These are phyloP conservation scores for Paraglomus brasilianum DNA, from an alignment of 192 early-diverging fungal species.

Conservation along the genomic window DNA sequence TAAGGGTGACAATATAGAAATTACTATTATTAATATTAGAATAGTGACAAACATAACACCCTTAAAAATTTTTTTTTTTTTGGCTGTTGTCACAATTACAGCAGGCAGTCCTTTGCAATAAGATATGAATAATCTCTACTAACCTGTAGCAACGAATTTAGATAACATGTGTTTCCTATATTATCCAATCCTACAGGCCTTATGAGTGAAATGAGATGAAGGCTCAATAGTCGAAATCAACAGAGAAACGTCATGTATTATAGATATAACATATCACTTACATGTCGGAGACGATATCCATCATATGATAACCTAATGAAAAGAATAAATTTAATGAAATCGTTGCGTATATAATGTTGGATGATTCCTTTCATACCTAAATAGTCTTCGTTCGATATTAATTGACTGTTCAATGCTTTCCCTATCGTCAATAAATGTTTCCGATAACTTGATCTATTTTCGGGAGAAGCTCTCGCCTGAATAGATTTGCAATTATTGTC, in stretches of 20 bases:
- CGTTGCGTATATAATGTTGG: neutral
- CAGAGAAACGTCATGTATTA: neutral
- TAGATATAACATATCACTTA: neutral
- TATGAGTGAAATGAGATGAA: conserved; percentile 2
- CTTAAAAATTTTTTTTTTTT: too few relatives aligned
- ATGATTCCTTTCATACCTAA: neutral
- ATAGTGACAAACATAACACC: too few relatives aligned
- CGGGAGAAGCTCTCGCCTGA: neutral
- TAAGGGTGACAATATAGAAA: too few relatives aligned
- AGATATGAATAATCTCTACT: neutral
- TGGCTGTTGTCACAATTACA: too few relatives aligned
- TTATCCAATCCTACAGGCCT: conserved; percentile 75
- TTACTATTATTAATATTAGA: too few relatives aligned
- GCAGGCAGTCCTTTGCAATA: too few relatives aligned
- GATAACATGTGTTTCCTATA: conserved; percentile 88
- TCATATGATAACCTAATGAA: neutral
- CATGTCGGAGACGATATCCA: neutral
- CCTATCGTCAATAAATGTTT: conserved; percentile 16
- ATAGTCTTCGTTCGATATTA: neutral
- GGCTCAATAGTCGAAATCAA: neutral
- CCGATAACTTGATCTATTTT: conserved; percentile 7
- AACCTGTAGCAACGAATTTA: conserved; percentile 77
- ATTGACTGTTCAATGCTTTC: conserved; percentile 3
- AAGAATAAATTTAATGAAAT: neutral
- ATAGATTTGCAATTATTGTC: neutral